Evolutionary conservation across 2,329 filamentous ascomycete species (phyloP).

Genomic region (Corniculantispora saksenae): DNA sequence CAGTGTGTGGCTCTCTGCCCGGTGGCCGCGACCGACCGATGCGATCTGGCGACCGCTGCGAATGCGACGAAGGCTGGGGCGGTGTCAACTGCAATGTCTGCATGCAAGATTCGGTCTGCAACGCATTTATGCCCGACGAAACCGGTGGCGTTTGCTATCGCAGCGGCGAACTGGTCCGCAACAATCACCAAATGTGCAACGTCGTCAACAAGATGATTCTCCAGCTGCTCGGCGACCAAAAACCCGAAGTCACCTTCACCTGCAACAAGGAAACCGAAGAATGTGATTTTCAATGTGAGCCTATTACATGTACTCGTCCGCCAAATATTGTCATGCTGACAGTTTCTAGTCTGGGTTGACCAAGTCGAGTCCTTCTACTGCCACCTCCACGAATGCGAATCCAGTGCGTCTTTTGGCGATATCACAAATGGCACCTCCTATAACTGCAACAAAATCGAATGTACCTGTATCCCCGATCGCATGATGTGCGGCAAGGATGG

Average conservation of each 20-base stretch:
- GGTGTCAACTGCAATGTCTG: constrained; percentile 99
- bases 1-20: constrained; percentile 82
- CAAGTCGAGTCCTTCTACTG: constrained; percentile 96
- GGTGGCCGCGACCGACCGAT: constrained; percentile 78
- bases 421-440: constrained; percentile 81
- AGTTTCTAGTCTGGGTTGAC: constrained; percentile 80
- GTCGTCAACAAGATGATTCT: constrained; percentile 96
- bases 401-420: constrained; percentile 66
- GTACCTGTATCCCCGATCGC: constrained; percentile 83
- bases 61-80: constrained; percentile 90
- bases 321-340: constrained; percentile 15
- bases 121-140: constrained; percentile 80
- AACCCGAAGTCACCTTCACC: constrained; percentile 91
- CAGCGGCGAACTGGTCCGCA: constrained; percentile 83
- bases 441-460: constrained; percentile 80
- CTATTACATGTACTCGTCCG: not conserved
- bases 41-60: constrained; percentile 69
- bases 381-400: constrained; percentile 77
- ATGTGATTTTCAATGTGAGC: constrained; percentile 92
- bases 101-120: constrained; percentile 77
- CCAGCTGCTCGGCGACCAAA: constrained; percentile 78
- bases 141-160: constrained; percentile 89
- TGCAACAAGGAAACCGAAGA: constrained; percentile 73
- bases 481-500: constrained; percentile 93
- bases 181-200: constrained; percentile 97